phyloP scores from a whole-genome alignment of 805 yeast genomes.

The Metschnikowia amazonensis region DNA sequence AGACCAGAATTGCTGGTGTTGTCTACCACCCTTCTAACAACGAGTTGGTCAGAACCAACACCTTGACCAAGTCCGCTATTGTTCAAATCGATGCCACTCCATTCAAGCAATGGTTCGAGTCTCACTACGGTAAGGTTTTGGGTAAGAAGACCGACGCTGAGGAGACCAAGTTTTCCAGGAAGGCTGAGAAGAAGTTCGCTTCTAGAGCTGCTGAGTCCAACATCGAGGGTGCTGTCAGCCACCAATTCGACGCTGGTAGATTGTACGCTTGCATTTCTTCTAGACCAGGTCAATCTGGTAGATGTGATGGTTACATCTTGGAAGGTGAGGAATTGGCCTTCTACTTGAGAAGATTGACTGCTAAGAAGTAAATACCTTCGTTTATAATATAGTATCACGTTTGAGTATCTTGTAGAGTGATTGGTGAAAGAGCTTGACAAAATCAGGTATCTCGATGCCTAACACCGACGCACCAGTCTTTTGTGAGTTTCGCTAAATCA shows the following conservation, averaged over 20 bases:
- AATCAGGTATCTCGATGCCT: too few species aligned
- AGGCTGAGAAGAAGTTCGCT: slow-evolving; percentile 89
- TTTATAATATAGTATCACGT: slow-evolving; percentile 16
- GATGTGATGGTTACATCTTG: slow-evolving; percentile 99
- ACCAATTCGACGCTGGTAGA: slow-evolving; percentile 99
- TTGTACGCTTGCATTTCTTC: slow-evolving; percentile 98
- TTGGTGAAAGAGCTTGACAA: too few species aligned
- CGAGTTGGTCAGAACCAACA: slow-evolving; percentile 99
- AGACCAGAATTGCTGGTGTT: slow-evolving; percentile 98
- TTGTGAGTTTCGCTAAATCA: too few species aligned
- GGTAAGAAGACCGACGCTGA: slow-evolving; percentile 71
- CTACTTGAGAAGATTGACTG: slow-evolving; percentile 99
- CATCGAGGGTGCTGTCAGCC: slow-evolving; percentile 85
- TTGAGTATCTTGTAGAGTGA: slow-evolving; percentile 1
- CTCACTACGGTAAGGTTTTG: slow-evolving; percentile 91
- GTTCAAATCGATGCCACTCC: slow-evolving; percentile 99
- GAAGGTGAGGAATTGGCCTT: slow-evolving; percentile 99
- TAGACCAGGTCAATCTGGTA: slow-evolving; percentile 99
- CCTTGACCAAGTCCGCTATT: slow-evolving; percentile 97
- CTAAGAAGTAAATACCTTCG: slow-evolving; percentile 75
- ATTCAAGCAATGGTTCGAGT: slow-evolving; percentile 98
- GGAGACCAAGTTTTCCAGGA: slow-evolving; percentile 67
- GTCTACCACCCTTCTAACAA: slow-evolving; percentile 99
- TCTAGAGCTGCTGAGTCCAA: slow-evolving; percentile 81
- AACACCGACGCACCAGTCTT: too few species aligned